Percentiles rank a stretch among this genome's conserved stretches.
phyloP scores from a whole-genome alignment of 1,284 basidiomycete species.

The Porodaedalea pini region DNA sequence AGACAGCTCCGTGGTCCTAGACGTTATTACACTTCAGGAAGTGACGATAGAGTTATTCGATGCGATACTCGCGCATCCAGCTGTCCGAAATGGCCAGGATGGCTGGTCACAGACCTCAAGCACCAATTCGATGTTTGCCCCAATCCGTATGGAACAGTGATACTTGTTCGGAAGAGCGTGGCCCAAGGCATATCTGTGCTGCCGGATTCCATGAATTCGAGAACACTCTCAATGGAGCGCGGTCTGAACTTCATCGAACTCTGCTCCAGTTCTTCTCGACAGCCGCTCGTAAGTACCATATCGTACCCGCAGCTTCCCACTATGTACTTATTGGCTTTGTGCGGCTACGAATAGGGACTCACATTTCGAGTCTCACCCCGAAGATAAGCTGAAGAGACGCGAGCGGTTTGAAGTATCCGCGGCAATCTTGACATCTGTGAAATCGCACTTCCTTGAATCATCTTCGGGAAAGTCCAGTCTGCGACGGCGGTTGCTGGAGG shows the following conservation, averaged over 20 bases:
- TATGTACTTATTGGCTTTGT: background rate
- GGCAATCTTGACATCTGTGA: background rate
- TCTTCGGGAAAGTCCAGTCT: background rate
- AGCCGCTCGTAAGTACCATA: background rate
- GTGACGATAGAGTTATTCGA: background rate
- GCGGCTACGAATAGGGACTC: background rate
- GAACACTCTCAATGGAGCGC: background rate
- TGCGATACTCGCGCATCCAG: background rate
- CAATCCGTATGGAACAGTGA: background rate
- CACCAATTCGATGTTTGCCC: background rate
- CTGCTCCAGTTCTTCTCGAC: background rate
- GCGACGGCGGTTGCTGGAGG: background rate
- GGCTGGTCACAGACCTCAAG: background rate
- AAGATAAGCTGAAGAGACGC: background rate
- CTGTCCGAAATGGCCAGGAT: background rate
- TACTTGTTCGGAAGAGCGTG: background rate
- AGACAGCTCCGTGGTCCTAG: background rate
- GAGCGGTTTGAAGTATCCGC: constrained; percentile 1
- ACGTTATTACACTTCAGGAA: background rate
- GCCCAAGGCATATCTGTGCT: background rate
- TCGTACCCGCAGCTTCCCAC: background rate
- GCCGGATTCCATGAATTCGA: background rate
- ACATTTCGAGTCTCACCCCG: background rate
- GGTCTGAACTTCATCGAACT: background rate
- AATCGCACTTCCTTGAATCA: background rate